Evolutionary conservation across 306 rosid species (phyloP), one percentile per base, ranked within the genome.

Genomic region (Alnus glutinosa): DNA sequence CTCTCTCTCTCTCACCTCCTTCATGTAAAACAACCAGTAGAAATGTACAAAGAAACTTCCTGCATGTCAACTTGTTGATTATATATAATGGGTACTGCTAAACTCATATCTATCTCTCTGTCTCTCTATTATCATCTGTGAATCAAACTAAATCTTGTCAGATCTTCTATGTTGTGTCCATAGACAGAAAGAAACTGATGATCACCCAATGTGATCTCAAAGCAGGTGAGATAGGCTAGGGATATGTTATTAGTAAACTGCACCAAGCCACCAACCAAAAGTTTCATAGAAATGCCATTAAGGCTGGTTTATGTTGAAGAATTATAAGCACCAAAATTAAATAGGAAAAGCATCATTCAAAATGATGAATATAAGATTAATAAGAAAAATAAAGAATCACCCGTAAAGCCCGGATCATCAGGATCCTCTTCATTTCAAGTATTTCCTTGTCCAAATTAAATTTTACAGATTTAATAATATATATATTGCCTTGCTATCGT

Each of bases 31-130:
- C 81, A 76, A 12, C 75, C 55, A 48, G 18, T 18, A 16, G 63
- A 81, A 42, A 59, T 75, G 79, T 77, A 67, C 70, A 74, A 66
- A 72, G 74, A 72, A 70, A 67, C 15, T n/a, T 71, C 42, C 9
- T 48, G 7, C 46, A 4, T 42, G 72, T 77, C 61, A 30, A 55
- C 19, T 37, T 18, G 23, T 67, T n/a, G 7, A 34, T 15, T 30
- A 8, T 39, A 23, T 67, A 23, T 39, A 37, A 2, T 67, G 28
- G 19, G n/a, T 39, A 3, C 32, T 67, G 39, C 71, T 39, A 28
- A 39, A 15, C 71, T 11, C 7, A 14, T 32, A 39, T 52, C 58
- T 52, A 19, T 52, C 57, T 52, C 23, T 54, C 59, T 55, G 23
- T 55, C 59, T 55, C 59, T 55, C 61, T 55, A 47, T 64, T n/a